Conservation (phyloP, 768 basidiomycete genomes). For the Lentinula detonsa region DNA sequence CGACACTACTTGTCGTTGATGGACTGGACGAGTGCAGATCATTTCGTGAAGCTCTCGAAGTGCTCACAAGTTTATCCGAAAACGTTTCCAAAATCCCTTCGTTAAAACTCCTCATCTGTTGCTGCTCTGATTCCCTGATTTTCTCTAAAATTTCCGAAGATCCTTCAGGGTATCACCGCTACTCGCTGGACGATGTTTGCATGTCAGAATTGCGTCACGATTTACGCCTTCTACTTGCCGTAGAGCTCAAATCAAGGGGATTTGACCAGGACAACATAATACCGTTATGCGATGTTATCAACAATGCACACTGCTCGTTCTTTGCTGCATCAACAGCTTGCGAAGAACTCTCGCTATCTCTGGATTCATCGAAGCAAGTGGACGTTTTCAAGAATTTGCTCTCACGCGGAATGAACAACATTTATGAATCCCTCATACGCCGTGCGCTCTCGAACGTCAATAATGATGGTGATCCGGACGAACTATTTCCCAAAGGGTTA, state of each 20-base stretch:
- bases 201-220: neutral
- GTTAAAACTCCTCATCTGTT: neutral
- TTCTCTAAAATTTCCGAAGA: neutral
- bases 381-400: neutral
- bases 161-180: neutral
- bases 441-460: neutral
- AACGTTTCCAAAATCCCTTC: neutral
- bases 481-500: too few relatives aligned
- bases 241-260: neutral
- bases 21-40: slow-evolving; percentile 3
- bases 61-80: neutral
- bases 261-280: neutral
- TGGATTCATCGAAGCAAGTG: neutral
- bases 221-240: neutral
- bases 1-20: neutral
- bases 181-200: neutral
- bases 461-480: neutral
- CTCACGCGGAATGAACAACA: neutral
- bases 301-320: neutral
- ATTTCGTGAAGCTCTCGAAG: neutral
- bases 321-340: neutral
- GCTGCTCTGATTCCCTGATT: neutral
- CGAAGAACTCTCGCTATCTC: neutral
- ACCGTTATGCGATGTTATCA: neutral
- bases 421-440: neutral